Conservation (phyloP, 2,329 filamentous ascomycete species). For the Phaeosphaeriaceae sp. region DNA sequence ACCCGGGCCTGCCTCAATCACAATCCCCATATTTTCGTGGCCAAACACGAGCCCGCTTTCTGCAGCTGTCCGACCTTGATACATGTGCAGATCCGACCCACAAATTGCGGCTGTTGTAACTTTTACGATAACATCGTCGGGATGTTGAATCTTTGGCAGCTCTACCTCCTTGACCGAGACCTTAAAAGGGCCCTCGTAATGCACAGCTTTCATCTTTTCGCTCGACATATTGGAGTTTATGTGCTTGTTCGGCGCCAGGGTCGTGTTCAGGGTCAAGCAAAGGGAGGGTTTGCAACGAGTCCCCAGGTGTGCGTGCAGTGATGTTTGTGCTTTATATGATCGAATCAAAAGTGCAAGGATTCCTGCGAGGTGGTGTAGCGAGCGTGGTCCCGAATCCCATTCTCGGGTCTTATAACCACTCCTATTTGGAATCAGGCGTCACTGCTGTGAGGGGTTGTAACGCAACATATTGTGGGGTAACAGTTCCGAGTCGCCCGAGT, state of each 20-base stretch:
- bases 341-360: not conserved
- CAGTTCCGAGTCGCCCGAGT: conserved; percentile 11
- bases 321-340: not conserved
- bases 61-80: conserved; percentile 69
- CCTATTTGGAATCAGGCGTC: conserved; percentile 19
- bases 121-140: conserved; percentile 69
- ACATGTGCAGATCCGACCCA: conserved; percentile 64
- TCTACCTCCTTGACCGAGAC: conserved; percentile 68
- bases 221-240: conserved; percentile 16
- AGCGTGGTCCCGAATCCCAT: not conserved
- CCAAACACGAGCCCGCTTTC: conserved; percentile 67
- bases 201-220: conserved; percentile 65
- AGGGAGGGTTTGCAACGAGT: conserved; percentile 9
- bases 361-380: conserved; percentile 3
- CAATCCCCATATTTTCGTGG: conserved; percentile 68
- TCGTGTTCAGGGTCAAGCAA: conserved; percentile 21
- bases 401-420: conserved; percentile 2
- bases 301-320: conserved; percentile 15
- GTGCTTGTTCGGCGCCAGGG: conserved; percentile 15
- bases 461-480: conserved; percentile 27
- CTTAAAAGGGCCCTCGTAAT: conserved; percentile 67
- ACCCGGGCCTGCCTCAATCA: conserved; percentile 62
- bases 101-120: conserved; percentile 68
- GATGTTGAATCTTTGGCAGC: conserved; percentile 65
- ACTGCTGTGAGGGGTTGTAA: conserved; percentile 26